These are phyloP conservation scores for Penicillium riverlandense DNA, from an alignment of 495 filamentous ascomycete genomes.

Conservation along the genomic window DNA sequence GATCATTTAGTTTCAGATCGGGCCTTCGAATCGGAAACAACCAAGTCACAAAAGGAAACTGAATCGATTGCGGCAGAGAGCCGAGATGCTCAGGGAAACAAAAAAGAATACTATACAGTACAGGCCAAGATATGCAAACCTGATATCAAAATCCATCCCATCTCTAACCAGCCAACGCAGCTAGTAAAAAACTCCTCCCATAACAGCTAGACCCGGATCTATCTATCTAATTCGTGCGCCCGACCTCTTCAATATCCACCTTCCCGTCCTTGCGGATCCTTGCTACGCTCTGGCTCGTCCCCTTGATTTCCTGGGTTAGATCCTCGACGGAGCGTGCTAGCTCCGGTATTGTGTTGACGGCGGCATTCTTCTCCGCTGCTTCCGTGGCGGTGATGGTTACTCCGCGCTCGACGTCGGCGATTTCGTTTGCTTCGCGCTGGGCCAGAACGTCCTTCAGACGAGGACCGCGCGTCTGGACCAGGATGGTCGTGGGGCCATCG, in stretches of 20 bases:
- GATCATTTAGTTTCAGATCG: too few species aligned
- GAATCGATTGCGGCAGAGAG: slow-evolving; percentile 4
- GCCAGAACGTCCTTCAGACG: slow-evolving; percentile 70
- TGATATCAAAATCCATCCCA: too few species aligned
- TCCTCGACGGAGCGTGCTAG: slow-evolving; percentile 27
- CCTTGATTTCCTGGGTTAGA: slow-evolving; percentile 26
- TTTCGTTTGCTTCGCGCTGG: slow-evolving; percentile 72
- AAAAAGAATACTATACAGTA: slow-evolving; percentile 13
- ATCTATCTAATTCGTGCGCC: slow-evolving; percentile 12
- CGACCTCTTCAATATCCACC: slow-evolving; percentile 57
- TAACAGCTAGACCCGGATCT: not conserved
- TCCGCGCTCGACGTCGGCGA: slow-evolving; percentile 57
- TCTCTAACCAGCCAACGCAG: too few species aligned
- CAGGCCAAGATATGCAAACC: slow-evolving; percentile 8
- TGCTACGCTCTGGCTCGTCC: slow-evolving; percentile 43
- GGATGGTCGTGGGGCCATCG: slow-evolving; percentile 71
- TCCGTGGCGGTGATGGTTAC: slow-evolving; percentile 45
- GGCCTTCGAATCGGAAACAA: too few species aligned
- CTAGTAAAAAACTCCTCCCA: not conserved
- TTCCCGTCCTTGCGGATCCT: slow-evolving; percentile 60
- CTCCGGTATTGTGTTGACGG: slow-evolving; percentile 14
- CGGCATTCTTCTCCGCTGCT: slow-evolving; percentile 9
- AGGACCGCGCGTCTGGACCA: slow-evolving; percentile 76
- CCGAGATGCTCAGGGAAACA: slow-evolving; percentile 2
- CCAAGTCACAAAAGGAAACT: not conserved